Evolutionary conservation across 306 rosid species (phyloP).

Genomic region (Alnus rubra): DNA sequence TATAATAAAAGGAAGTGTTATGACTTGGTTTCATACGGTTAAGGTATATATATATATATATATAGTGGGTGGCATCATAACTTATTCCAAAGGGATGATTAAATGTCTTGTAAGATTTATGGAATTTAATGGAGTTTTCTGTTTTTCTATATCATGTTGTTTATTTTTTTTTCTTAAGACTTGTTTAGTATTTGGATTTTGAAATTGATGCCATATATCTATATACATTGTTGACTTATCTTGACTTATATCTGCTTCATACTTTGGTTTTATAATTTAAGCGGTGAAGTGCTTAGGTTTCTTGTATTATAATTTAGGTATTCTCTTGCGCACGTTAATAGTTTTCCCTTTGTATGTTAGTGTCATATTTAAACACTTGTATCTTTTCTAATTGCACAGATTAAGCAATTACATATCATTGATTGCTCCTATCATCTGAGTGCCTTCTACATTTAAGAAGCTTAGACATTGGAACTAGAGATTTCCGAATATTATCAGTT

Average conservation of each 20-base stretch:
- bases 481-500: background rate
- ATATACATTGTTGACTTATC: background rate
- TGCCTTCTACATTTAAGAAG: background rate
- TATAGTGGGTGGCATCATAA: background rate
- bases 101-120: background rate
- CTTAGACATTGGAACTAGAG: background rate
- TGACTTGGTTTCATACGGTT: background rate
- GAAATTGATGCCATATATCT: background rate
- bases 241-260: background rate
- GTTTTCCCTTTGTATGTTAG: background rate
- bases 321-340: background rate
- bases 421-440: background rate
- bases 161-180: background rate
- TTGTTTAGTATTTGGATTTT: background rate
- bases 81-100: background rate
- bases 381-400: background rate
- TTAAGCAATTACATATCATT: background rate
- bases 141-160: slow-evolving; percentile 1
- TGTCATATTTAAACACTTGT: background rate
- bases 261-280: background rate
- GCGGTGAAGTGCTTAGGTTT: background rate
- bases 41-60: background rate
- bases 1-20: background rate
- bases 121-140: background rate
- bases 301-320: background rate